phyloP scores from a whole-genome alignment of 2,329 filamentous ascomycete species.

The Nemania diffusa region DNA sequence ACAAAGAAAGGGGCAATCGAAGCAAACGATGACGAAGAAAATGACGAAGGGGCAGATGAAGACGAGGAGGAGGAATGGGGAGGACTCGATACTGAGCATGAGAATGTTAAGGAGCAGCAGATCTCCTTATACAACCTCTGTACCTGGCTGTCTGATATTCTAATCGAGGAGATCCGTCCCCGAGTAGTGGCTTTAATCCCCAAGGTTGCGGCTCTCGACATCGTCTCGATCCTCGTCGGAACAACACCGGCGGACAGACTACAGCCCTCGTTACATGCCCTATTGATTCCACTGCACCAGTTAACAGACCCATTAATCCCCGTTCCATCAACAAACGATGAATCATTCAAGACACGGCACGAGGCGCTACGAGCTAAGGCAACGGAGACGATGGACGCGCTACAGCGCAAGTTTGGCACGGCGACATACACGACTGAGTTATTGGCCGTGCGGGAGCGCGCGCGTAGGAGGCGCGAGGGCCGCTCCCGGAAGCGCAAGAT shows the following conservation, averaged over 20 bases:
- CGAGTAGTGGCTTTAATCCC: slow-evolving; percentile 72
- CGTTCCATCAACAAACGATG: slow-evolving; percentile 75
- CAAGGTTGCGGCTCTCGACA: slow-evolving; percentile 79
- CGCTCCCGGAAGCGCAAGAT: slow-evolving; percentile 88
- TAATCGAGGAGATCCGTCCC: slow-evolving; percentile 78
- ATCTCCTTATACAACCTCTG: slow-evolving; percentile 76
- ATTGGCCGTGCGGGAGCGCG: slow-evolving; percentile 75
- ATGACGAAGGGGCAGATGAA: slow-evolving; percentile 54
- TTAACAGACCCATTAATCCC: slow-evolving; percentile 84
- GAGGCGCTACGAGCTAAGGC: slow-evolving; percentile 77
- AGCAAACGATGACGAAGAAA: slow-evolving; percentile 57
- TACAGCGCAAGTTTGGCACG: slow-evolving; percentile 88
- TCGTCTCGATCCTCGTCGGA: slow-evolving; percentile 75
- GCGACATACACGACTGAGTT: slow-evolving; percentile 80
- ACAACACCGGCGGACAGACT: slow-evolving; percentile 69
- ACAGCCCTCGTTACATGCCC: slow-evolving; percentile 68
- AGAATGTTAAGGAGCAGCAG: slow-evolving; percentile 45
- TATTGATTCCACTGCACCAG: slow-evolving; percentile 75
- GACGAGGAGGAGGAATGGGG: slow-evolving; percentile 56
- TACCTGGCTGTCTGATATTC: slow-evolving; percentile 78
- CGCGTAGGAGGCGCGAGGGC: slow-evolving; percentile 77
- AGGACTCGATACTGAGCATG: slow-evolving; percentile 47
- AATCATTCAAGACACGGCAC: slow-evolving; percentile 74
- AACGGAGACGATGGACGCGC: slow-evolving; percentile 79
- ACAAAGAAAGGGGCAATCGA: slow-evolving; percentile 50